These are phyloP conservation scores for Sporothrix protearum DNA, from an alignment of 2,329 filamentous ascomycete species.

Conservation along the genomic window DNA sequence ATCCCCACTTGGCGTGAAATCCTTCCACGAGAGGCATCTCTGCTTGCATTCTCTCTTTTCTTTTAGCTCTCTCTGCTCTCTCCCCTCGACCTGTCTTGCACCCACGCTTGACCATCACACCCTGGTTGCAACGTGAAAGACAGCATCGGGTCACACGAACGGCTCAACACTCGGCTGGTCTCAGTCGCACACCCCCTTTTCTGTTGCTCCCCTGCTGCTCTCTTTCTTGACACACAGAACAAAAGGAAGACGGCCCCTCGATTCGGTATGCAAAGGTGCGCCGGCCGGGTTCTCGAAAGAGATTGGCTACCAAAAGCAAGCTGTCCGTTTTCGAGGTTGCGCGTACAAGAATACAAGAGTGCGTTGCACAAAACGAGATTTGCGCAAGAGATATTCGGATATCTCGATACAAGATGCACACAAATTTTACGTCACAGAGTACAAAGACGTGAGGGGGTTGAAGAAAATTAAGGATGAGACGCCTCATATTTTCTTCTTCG, in stretches of 20 bases:
- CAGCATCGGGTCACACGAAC: conserved; percentile 22
- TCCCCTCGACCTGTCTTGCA: too few relatives aligned
- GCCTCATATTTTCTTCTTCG: neutral
- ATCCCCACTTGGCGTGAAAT: conserved; percentile 11
- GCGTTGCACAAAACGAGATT: neutral
- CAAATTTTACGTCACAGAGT: neutral
- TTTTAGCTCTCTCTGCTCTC: neutral
- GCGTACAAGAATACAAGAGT: neutral
- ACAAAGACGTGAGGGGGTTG: neutral
- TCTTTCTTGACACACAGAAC: neutral
- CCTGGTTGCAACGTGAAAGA: conserved; percentile 17
- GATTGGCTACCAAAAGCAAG: conserved; percentile 9
- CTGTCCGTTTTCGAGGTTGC: neutral
- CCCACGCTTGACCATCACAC: conserved; percentile 2
- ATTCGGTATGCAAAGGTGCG: conserved; percentile 6
- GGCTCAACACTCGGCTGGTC: conserved; percentile 9
- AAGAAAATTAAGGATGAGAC: neutral
- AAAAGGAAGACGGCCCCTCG: neutral
- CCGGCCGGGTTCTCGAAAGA: neutral
- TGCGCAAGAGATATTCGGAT: neutral
- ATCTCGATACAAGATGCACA: neutral
- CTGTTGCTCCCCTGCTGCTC: neutral
- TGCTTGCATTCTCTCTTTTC: neutral
- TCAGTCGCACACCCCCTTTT: conserved; percentile 10
- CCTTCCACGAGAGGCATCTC: neutral